Conservation (phyloP, 805 yeast species). For the Ogataea parapolymorpha region DNA sequence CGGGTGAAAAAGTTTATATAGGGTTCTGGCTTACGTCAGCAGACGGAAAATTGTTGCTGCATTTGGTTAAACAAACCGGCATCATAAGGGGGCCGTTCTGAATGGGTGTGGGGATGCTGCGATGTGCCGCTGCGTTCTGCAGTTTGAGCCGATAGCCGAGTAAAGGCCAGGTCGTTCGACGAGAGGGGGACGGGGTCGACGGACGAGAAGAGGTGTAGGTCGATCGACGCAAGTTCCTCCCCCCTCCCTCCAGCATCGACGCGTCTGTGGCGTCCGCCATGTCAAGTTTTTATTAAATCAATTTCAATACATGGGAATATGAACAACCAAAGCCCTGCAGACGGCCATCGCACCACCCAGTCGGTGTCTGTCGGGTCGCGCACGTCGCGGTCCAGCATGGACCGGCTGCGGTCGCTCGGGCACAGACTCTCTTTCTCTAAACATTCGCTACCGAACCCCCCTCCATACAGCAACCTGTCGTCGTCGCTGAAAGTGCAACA, state of each 20-base stretch:
- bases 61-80: too few relatives aligned
- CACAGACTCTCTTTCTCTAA: slow-evolving; percentile 30
- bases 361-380: slow-evolving; percentile 5
- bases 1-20: background rate
- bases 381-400: slow-evolving; percentile 11
- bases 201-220: background rate
- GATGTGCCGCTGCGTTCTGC: too few relatives aligned
- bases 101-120: too few relatives aligned
- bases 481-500: slow-evolving; percentile 17
- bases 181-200: too few relatives aligned
- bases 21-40: slow-evolving; percentile 2
- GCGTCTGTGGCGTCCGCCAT: background rate
- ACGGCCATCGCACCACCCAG: background rate
- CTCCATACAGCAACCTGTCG: slow-evolving; percentile 22
- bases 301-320: slow-evolving; percentile 1
- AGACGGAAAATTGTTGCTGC: slow-evolving; percentile 6
- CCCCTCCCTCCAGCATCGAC: background rate
- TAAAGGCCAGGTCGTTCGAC: too few relatives aligned
- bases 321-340: slow-evolving; percentile 5
- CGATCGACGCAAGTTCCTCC: background rate
- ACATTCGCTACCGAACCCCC: slow-evolving; percentile 17
- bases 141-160: too few relatives aligned
- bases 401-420: slow-evolving; percentile 22
- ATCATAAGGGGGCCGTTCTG: too few relatives aligned
- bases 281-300: background rate